Evolutionary conservation across 2,329 filamentous ascomycete genomes (phyloP).

Genomic region (Nannizzia gypsea): DNA sequence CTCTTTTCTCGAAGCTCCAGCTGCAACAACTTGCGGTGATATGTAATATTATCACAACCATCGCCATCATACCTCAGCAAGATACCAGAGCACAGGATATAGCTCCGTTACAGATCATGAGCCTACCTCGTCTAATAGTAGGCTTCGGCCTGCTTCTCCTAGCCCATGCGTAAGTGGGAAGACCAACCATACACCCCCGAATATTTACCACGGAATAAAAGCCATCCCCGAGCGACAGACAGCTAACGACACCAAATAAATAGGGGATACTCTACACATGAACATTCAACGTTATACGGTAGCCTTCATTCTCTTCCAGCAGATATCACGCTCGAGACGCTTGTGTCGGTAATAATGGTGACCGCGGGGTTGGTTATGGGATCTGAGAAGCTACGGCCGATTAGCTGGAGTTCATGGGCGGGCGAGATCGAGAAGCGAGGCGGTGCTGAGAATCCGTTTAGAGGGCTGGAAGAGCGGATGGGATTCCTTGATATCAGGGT

Average conservation of each 20-base stretch:
- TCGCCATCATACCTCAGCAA: background rate
- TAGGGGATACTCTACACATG: constrained; percentile 93
- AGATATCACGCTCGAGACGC: constrained; percentile 79
- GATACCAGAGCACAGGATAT: background rate
- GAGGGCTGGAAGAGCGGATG: constrained; percentile 62
- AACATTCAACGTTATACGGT: constrained; percentile 67
- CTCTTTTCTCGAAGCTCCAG: background rate
- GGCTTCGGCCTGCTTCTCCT: constrained; percentile 65
- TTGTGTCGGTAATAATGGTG: constrained; percentile 68
- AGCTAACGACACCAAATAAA: background rate
- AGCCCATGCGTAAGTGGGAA: constrained; percentile 65
- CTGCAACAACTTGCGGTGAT: background rate
- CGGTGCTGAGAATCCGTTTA: constrained; percentile 67
- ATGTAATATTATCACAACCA: background rate
- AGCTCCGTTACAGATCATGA: constrained; percentile 25
- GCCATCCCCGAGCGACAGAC: background rate
- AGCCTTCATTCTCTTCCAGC: constrained; percentile 54
- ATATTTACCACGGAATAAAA: background rate
- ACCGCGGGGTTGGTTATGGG: constrained; percentile 69
- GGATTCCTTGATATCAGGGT: constrained; percentile 83
- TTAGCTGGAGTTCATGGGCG: constrained; percentile 71
- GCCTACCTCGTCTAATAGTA: constrained; percentile 61
- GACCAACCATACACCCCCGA: background rate
- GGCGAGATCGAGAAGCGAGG: constrained; percentile 57
- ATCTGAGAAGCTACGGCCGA: constrained; percentile 68